phyloP scores from a whole-genome alignment of 1,284 basidiomycete genomes.

The Termitomyces sp. region DNA sequence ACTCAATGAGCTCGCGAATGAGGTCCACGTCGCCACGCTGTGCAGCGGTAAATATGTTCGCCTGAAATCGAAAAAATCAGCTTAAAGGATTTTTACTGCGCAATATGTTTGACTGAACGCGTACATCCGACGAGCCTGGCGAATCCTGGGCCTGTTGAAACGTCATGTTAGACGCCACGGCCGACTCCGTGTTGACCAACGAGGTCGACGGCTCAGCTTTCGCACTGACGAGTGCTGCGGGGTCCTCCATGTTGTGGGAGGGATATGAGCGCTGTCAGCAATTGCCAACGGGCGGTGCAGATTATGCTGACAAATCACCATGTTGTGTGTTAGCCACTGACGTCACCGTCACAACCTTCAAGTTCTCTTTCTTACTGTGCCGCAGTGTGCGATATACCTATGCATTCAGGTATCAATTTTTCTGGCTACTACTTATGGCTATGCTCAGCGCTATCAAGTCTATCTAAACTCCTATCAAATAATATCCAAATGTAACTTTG shows the following conservation, averaged over 20 bases:
- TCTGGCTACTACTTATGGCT: too few species aligned
- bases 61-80: constrained; percentile 22
- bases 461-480: too few species aligned
- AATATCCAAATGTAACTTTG: too few species aligned
- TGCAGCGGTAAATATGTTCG: constrained; percentile 78
- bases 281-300: not conserved
- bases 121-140: constrained; percentile 28
- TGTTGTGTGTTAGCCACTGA: not conserved
- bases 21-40: constrained; percentile 80
- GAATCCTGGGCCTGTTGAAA: constrained; percentile 33
- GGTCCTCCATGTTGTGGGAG: constrained; percentile 23
- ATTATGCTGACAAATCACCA: constrained; percentile 5
- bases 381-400: too few species aligned
- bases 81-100: not conserved
- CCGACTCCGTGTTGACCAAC: constrained; percentile 35
- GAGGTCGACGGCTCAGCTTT: constrained; percentile 40
- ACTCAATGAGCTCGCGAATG: constrained; percentile 68
- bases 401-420: too few species aligned
- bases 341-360: not conserved
- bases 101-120: constrained; percentile 1
- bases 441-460: too few species aligned
- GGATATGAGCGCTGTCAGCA: not conserved
- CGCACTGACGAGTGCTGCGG: constrained; percentile 25
- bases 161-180: constrained; percentile 36
- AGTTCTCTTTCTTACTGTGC: too few species aligned